Evolutionary conservation across 768 basidiomycete genomes (phyloP), one percentile per base, ranked within the genome.

Genomic region (Pleurotus salmoneostramineus): DNA sequence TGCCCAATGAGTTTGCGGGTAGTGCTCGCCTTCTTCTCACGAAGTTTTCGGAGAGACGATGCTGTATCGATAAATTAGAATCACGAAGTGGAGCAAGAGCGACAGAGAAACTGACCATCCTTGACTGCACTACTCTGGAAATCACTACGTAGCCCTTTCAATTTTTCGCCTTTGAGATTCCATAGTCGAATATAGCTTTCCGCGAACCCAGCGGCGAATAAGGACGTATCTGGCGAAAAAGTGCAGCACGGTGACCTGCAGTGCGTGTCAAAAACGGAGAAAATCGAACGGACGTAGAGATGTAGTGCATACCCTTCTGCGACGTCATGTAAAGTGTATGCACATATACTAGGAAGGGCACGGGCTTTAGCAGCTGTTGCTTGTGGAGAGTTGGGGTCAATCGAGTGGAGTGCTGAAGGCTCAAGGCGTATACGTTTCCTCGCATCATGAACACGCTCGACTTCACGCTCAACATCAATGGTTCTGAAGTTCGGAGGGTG

Each of bases 1-100:
- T 99, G 97, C 1, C 94, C 97, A 54, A 98, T 86, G 14, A 99
- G 82, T 74, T 98, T 98, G n/a, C 95, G 87, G 7, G 95, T 94
- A 0, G 89, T 85, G 17, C 81, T 81, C 1, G 89, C 91, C 57
- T 88, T 90, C 71, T 88, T 93, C 70, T 95, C 93, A 60, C 84
- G 79, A 32, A 92, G 79, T 68, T 86, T 83, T 50, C 73, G 79
- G 49, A 87, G 71, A 6, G 85, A 84, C 27, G 79, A 64, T 45
- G 77, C 91, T 93, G 61, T 12, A 47, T 27, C 45, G 34, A 48
- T 42, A n/a, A 14, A 36, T 42, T 54, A 48, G 11, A 56, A 44
- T 58, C 21, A 37, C 50, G 37, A 27, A 33, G 8, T 42, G 36
- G 54, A 46, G n/a, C n/a, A 11, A 37, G 11, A 10, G 34, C 12